Base-by-base conservation (phyloP, 352 stramenopile species). In the Globisporangium alternatum region DNA sequence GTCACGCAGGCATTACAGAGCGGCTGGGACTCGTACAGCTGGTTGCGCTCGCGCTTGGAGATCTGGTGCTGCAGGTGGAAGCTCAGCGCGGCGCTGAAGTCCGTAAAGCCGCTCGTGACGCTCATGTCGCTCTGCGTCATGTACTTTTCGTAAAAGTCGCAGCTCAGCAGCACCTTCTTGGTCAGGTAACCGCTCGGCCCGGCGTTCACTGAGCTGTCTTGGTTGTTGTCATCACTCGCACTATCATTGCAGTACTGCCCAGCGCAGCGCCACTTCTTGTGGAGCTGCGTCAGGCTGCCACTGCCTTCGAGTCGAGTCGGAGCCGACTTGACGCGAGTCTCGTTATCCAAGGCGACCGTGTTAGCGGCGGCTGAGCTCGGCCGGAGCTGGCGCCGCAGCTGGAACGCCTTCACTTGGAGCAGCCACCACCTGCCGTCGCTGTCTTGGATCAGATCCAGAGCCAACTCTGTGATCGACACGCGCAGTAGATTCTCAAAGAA, bases 361-460 rank as follows among this genome's bases (percentile, higher is more conserved):
- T 12, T 51, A 13, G 22, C 6, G 5, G 28, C 5, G 8, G 8
- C 52, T 22, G 64, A 69, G 30, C 37, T 64, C 7, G 41, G 41
- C 25, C 61, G 54, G 21, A 28, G 51, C 31, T 67, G 66, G 52
- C 66, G 66, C 49, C 62, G 59, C 13, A 71, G 43, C 13, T 80
- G 72, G 41, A 93, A 90, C 2, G 81, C 77, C 56, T 93, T 90
- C 8, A 93, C 69, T 58, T 93, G 83, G 8, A 91, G 61, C 9
- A 90, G 47, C 81, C 81, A 88, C 83, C 83, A 91, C 28, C 51
- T 41, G 4, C 85, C 81, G 51, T 71, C 57, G 2, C 31, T 47
- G 44, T 86, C 78, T 62, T 93, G 80, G 0, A 86, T 44, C 28
- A 91, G 64, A 68, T 91, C 84, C 21, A 87, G 45, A 9, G 78